A percentile compares a stretch with the other conserved stretches of the same genome.
Conservation (phyloP, 768 basidiomycete genomes). For the Russula dissimulans region DNA sequence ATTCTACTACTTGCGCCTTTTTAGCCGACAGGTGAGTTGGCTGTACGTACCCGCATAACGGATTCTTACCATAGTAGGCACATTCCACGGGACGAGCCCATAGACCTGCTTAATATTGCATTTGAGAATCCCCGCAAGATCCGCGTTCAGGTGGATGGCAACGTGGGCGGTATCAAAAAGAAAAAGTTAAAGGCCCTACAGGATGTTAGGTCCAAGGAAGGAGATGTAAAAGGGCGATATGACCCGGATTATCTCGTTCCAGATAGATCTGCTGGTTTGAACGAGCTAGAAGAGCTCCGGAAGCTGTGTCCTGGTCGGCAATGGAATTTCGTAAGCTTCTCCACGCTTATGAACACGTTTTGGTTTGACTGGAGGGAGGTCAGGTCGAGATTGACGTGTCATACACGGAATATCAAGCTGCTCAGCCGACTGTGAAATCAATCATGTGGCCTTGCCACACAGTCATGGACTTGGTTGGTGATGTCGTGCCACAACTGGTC, state of each 20-base stretch:
- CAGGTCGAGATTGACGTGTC: conserved; percentile 83
- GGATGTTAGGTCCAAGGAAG: not conserved
- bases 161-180: conserved; percentile 36
- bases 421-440: conserved; percentile 47
- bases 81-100: conserved; percentile 65
- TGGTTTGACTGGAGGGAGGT: conserved; percentile 7
- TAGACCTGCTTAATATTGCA: conserved; percentile 88
- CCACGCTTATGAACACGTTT: not conserved
- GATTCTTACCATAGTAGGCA: conserved; percentile 38
- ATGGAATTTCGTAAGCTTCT: conserved; percentile 73
- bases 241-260: conserved; percentile 63
- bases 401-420: conserved; percentile 63
- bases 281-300: conserved; percentile 70
- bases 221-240: not conserved
- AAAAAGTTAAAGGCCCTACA: conserved; percentile 27
- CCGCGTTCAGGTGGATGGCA: conserved; percentile 37
- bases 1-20: conserved; percentile 76
- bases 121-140: conserved; percentile 92
- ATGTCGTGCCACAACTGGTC: not conserved
- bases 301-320: conserved; percentile 63
- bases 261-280: conserved; percentile 74
- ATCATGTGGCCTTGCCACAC: conserved; percentile 74
- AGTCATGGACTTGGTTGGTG: conserved; percentile 82
- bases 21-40: conserved; percentile 60
- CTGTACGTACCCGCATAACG: not conserved